Conservation (phyloP, 352 stramenopile species). For the Thalassiosira livingstoniorum region DNA sequence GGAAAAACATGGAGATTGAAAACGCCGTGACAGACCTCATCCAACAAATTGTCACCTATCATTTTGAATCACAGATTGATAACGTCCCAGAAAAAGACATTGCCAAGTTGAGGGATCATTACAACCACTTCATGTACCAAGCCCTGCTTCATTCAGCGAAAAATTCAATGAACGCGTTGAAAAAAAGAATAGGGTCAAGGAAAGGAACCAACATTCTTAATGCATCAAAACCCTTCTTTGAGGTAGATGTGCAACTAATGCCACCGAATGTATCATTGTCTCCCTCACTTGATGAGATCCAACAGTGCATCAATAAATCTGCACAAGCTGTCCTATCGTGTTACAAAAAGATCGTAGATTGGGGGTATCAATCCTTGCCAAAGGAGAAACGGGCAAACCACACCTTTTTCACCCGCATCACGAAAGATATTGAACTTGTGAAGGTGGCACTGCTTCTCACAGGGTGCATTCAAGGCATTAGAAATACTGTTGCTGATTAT, state of each 20-base stretch:
- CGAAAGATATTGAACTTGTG: slow-evolving; percentile 99
- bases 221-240: slow-evolving; percentile 96
- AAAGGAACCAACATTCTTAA: slow-evolving; percentile 90
- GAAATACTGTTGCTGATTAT: slow-evolving; percentile 98
- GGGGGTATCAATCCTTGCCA: slow-evolving; percentile 78
- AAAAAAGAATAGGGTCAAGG: slow-evolving; percentile 95
- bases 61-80: slow-evolving; percentile 95
- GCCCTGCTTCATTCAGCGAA: slow-evolving; percentile 97
- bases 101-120: slow-evolving; percentile 97
- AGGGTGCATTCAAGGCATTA: slow-evolving; percentile 95
- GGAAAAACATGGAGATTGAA: slow-evolving; percentile 98
- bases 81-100: slow-evolving; percentile 92
- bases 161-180: slow-evolving; percentile 97
- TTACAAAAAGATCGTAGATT: slow-evolving; percentile 96
- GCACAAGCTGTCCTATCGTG: slow-evolving; percentile 96
- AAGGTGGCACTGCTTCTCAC: slow-evolving; percentile 96
- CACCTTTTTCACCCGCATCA: slow-evolving; percentile 98
- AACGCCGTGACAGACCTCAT: slow-evolving; percentile 97
- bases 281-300: slow-evolving; percentile 96
- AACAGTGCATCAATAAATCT: slow-evolving; percentile 97
- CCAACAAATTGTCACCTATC: slow-evolving; percentile 95
- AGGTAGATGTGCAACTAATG: slow-evolving; percentile 97
- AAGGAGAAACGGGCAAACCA: slow-evolving; percentile 67
- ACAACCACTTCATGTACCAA: slow-evolving; percentile 99
- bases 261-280: slow-evolving; percentile 93